Evolutionary conservation across 768 basidiomycete species (phyloP).

Genomic region (Panaeolus papilionaceus): DNA sequence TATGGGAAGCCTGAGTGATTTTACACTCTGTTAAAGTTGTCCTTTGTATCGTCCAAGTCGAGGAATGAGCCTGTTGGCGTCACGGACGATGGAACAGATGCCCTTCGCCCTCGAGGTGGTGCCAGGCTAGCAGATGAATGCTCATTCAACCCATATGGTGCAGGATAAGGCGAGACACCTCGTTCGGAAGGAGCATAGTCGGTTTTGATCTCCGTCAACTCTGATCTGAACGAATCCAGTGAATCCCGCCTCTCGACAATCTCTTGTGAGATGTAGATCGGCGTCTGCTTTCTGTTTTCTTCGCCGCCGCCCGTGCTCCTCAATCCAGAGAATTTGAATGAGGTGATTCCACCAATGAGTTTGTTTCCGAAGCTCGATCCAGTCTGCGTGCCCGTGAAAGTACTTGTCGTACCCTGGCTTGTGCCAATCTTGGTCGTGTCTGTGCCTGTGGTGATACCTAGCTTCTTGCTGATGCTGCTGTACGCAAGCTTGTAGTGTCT

Average conservation of each 20-base stretch:
- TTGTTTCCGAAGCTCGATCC: conserved; percentile 23
- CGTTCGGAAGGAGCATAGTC: conserved; percentile 22
- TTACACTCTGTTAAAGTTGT: conserved; percentile 17
- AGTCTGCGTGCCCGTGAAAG: conserved; percentile 18
- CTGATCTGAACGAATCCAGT: conserved; percentile 31
- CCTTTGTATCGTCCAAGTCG: conserved; percentile 24
- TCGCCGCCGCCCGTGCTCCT: background rate
- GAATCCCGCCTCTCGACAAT: conserved; percentile 37
- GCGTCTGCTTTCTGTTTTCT: conserved; percentile 9
- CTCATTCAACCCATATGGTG: background rate
- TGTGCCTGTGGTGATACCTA: conserved; percentile 25
- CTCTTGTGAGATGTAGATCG: conserved; percentile 34
- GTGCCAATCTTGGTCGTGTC: conserved; percentile 24
- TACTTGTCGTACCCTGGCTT: conserved; percentile 12
- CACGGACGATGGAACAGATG: conserved; percentile 26
- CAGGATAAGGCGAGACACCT: conserved; percentile 18
- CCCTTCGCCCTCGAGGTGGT: conserved; percentile 10
- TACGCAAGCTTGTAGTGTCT: conserved; percentile 44
- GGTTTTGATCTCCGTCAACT: conserved; percentile 29
- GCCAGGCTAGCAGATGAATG: background rate
- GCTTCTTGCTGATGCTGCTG: conserved; percentile 29
- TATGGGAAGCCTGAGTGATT: too few species aligned
- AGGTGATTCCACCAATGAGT: conserved; percentile 20
- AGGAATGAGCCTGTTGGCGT: conserved; percentile 33
- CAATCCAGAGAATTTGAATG: conserved; percentile 5